Evolutionary conservation across 805 yeast genomes (phyloP), one percentile per base, ranked within the genome.

Genomic region (Ogataea populi-albae): DNA sequence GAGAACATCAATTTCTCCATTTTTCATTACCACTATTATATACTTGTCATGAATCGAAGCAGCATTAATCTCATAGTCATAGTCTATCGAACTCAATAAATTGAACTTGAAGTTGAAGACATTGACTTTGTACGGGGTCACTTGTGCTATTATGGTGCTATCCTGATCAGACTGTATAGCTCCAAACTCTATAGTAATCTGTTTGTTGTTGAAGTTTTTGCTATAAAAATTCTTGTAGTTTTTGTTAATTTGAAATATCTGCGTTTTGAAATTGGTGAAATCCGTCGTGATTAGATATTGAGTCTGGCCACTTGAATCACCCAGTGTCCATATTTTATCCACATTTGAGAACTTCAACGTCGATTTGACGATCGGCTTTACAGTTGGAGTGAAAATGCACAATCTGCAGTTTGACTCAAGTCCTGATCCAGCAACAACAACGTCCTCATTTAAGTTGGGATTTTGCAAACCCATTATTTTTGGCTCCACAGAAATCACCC

Each of bases 271-370:
- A 41, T 77, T 75, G 14, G 69, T 61, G 26, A 75, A 73, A 54
- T 82, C 89, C 0, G 94, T 82, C 0, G 94, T 82, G 15, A 86
- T 69, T 31, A 86, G 63, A 52, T 73, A 85, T 50, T 77, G 77
- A 21, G 67, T 66, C 31, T 63, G 60, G 2, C 57, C 64, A 19
- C 49, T 49, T 6, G 33, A 43, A 26, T 55, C 55, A 40, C 65
- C 61, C 19, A 86, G 58, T 26, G 84, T 82, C 95, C 95, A 88
- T 50, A 85, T 70, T 47, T 80, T 76, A 45, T 80, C 76, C 22
- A 83, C 80, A 52, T 78, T 82, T 15, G 81, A 81, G 50, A 84
- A 84, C 41, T 76, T 79, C 35, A 86, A 67, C 3, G 88, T 79
- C 2, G 86, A 75, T 34, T 75, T 73, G 6, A 87, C 73, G 0